Conservation (phyloP, 177 flowering plant species). For the Vitis hybrid region DNA sequence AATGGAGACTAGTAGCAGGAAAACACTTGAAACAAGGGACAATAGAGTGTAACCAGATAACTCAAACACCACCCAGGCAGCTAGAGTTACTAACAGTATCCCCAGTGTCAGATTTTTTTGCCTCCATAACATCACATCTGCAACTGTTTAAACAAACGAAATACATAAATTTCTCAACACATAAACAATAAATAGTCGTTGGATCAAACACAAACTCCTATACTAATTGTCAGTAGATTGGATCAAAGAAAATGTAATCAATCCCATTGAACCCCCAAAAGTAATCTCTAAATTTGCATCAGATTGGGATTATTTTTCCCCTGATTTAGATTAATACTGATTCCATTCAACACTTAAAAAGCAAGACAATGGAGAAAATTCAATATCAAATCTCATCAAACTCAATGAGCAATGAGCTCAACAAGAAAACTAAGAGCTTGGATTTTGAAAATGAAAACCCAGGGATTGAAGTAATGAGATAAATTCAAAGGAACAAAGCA, state of each 20-base stretch:
- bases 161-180: background rate
- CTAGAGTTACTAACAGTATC: slow-evolving; percentile 50
- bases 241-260: too few relatives aligned
- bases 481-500: background rate
- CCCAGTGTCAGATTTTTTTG: slow-evolving; percentile 51
- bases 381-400: background rate
- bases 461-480: background rate
- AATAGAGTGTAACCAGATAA: slow-evolving; percentile 81
- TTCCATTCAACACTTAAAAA: too few relatives aligned
- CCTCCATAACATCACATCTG: slow-evolving; percentile 93
- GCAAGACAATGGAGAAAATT: too few relatives aligned
- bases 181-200: background rate
- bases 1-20: slow-evolving; percentile 64
- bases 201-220: background rate
- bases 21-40: slow-evolving; percentile 74
- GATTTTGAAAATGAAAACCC: background rate
- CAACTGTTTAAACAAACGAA: slow-evolving; percentile 50
- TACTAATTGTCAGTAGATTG: background rate
- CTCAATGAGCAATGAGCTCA: background rate
- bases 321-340: too few relatives aligned
- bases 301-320: too few relatives aligned
- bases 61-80: slow-evolving; percentile 89
- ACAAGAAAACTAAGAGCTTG: background rate
- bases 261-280: too few relatives aligned
- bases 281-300: too few relatives aligned